Conservation (phyloP, 129 eudicot genomes). For the Logfia minima region DNA sequence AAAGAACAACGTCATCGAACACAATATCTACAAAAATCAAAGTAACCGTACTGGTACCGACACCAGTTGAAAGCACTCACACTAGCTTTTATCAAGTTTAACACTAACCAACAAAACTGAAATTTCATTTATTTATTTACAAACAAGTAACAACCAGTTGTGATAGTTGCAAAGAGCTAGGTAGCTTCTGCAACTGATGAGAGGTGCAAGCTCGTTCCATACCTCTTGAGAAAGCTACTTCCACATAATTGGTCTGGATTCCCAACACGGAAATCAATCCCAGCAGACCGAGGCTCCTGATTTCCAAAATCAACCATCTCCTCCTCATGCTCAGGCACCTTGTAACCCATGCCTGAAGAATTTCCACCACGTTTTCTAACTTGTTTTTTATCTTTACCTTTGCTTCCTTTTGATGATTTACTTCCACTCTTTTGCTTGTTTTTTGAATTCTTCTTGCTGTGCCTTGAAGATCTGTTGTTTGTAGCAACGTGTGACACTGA, state of each 20-base stretch:
- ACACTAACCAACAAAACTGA: conserved; percentile 33
- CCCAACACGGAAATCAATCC: conserved; percentile 42
- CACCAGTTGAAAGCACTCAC: conserved; percentile 5
- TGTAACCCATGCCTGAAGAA: conserved; percentile 41
- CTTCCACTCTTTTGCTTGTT: conserved; percentile 64
- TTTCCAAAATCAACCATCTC: conserved; percentile 33
- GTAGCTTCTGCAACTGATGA: conserved; percentile 82
- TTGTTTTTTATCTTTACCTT: conserved; percentile 72
- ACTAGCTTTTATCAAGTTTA: conserved; percentile 13
- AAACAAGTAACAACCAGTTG: conserved; percentile 19
- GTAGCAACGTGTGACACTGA: conserved; percentile 60
- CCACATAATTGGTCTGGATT: conserved; percentile 66
- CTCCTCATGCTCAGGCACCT: conserved; percentile 36
- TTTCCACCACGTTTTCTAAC: conserved; percentile 52
- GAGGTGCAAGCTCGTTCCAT: conserved; percentile 51
- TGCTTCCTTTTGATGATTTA: conserved; percentile 64
- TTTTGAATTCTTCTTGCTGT: conserved; percentile 55
- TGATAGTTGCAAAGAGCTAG: conserved; percentile 18
- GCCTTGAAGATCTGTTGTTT: conserved; percentile 47
- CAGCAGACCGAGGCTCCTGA: conserved; percentile 25
- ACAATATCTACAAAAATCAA: conserved; percentile 35
- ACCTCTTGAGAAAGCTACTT: conserved; percentile 58
- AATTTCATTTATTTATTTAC: conserved; percentile 38
- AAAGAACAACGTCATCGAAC: background rate
- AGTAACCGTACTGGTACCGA: conserved; percentile 3